These are phyloP conservation scores for Rostrohypoxylon terebratum DNA, from an alignment of 495 filamentous ascomycete genomes.

Conservation along the genomic window DNA sequence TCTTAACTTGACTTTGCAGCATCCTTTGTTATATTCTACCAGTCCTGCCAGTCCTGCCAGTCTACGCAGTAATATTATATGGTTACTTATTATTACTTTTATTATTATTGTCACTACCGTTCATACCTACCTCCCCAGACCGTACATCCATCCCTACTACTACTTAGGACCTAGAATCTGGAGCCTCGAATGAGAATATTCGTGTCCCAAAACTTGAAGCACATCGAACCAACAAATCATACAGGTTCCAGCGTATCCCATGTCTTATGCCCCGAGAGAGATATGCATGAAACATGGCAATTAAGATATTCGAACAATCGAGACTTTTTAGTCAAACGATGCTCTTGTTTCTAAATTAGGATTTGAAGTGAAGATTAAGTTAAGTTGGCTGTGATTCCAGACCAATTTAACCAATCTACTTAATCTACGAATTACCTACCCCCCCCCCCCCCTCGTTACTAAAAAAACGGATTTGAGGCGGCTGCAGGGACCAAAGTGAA, in stretches of 20 bases:
- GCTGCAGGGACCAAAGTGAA: slow-evolving; percentile 39
- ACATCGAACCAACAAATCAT: neutral
- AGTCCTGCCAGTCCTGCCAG: no score
- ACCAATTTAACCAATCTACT: slow-evolving; percentile 27
- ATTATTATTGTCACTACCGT: neutral
- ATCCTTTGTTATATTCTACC: neutral
- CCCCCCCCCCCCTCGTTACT: slow-evolving; percentile 22
- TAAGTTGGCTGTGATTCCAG: slow-evolving; percentile 38
- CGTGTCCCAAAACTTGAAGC: neutral
- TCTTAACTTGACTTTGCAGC: neutral
- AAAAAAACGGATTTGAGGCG: slow-evolving; percentile 13
- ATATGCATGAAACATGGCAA: slow-evolving; percentile 19
- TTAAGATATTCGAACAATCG: slow-evolving; percentile 22
- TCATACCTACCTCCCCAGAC: neutral
- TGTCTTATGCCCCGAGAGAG: neutral
- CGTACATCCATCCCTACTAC: no score
- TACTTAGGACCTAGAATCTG: no score
- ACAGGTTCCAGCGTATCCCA: neutral
- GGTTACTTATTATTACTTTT: no score
- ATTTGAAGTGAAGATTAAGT: slow-evolving; percentile 41
- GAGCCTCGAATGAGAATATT: neutral
- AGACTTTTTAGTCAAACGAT: slow-evolving; percentile 35
- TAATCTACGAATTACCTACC: no score
- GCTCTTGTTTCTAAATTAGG: slow-evolving; percentile 34
- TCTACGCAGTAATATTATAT: neutral